phyloP scores from a whole-genome alignment of 257 asterid genomes.

The Solanum corneliomulleri region DNA sequence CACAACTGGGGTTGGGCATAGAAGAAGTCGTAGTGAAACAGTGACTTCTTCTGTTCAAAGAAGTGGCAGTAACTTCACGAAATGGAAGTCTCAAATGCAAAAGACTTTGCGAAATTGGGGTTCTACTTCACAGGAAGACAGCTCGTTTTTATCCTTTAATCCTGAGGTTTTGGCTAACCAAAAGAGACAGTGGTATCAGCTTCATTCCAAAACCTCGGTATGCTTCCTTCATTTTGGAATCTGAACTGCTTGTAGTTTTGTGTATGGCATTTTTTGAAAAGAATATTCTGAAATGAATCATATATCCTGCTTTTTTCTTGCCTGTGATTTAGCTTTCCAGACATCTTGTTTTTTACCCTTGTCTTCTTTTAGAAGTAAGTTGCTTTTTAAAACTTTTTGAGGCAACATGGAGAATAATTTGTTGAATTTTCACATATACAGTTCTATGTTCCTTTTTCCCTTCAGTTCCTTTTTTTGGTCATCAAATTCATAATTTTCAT shows the following conservation, averaged over 20 bases:
- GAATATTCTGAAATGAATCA: background rate
- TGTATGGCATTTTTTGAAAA: background rate
- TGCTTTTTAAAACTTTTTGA: background rate
- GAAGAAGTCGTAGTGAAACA: constrained; percentile 60
- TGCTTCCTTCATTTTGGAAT: constrained; percentile 6
- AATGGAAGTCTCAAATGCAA: constrained; percentile 56
- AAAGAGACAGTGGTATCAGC: constrained; percentile 89
- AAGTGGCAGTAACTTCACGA: constrained; percentile 32
- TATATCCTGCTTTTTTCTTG: background rate
- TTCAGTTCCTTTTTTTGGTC: background rate
- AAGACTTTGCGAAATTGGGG: constrained; percentile 53
- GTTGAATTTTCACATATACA: background rate
- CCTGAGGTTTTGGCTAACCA: constrained; percentile 91
- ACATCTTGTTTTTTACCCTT: background rate
- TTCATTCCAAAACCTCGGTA: constrained; percentile 68
- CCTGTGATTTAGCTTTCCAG: background rate
- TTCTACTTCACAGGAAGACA: constrained; percentile 30
- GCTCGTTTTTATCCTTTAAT: constrained; percentile 37
- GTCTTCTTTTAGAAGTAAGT: background rate
- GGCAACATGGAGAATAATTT: background rate
- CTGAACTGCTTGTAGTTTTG: background rate
- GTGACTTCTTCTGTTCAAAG: constrained; percentile 28
- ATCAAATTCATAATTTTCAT: background rate
- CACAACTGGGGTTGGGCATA: constrained; percentile 27
- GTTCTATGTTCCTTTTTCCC: background rate